Evolutionary conservation across 768 basidiomycete species (phyloP).

Genomic region (Coprinellus micaceus): DNA sequence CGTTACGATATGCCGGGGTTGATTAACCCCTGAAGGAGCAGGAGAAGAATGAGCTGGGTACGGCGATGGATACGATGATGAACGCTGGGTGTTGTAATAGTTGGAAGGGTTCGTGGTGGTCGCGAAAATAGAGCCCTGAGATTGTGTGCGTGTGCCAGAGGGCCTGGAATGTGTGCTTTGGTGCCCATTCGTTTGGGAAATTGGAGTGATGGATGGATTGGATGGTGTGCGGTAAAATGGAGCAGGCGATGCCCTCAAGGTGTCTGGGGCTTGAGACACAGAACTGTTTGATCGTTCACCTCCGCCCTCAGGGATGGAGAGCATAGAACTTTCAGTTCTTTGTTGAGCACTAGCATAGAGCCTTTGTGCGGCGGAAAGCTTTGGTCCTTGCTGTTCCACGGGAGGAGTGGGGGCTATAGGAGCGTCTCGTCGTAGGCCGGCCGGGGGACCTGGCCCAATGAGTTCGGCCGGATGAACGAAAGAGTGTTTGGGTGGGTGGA

Average conservation of each 20-base stretch:
- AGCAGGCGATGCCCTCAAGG: no score
- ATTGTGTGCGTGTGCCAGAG: not conserved
- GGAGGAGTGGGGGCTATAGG: not conserved
- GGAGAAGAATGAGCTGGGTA: not conserved
- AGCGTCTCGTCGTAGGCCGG: no score
- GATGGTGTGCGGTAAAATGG: no score
- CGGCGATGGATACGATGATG: not conserved
- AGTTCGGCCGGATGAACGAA: not conserved
- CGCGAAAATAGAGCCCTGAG: not conserved
- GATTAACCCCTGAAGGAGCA: not conserved
- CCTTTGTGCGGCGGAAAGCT: conserved; percentile 3
- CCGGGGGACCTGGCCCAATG: not conserved
- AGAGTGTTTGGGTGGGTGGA: conserved; percentile 5
- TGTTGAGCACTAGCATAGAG: conserved; percentile 5
- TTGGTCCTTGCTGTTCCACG: not conserved
- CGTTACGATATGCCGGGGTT: not conserved
- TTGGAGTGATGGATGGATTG: no score
- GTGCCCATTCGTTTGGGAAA: no score
- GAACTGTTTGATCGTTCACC: no score
- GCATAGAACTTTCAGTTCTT: not conserved
- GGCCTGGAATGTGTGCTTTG: no score
- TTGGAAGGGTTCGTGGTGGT: not conserved
- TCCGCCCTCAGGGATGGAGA: not conserved
- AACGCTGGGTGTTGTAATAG: not conserved
- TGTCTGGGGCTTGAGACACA: no score